Percentiles rank a stretch among this genome's conserved stretches.
phyloP scores from a whole-genome alignment of 192 early-diverging fungal genomes.

The Backusella westeae region DNA sequence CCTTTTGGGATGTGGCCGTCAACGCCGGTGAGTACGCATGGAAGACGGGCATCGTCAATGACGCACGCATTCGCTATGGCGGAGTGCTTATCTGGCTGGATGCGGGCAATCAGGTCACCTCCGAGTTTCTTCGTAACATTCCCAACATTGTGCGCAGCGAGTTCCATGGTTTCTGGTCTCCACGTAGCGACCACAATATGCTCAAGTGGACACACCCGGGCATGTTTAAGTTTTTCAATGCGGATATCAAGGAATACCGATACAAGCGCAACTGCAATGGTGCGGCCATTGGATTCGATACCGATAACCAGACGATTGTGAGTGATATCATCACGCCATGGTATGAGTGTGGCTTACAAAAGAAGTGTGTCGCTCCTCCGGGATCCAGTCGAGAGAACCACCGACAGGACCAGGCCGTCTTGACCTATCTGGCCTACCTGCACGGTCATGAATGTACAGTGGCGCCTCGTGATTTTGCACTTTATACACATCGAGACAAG shows the following conservation, averaged over 20 bases:
- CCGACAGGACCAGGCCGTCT: constrained; percentile 54
- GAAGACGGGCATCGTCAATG: constrained; percentile 55
- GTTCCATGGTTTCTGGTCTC: constrained; percentile 50
- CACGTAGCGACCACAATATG: constrained; percentile 42
- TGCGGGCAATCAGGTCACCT: constrained; percentile 46
- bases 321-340: constrained; percentile 42
- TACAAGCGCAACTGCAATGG: constrained; percentile 50
- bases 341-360: constrained; percentile 42
- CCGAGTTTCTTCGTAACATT: constrained; percentile 36
- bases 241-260: constrained; percentile 33
- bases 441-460: constrained; percentile 32
- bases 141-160: constrained; percentile 8
- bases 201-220: constrained; percentile 46
- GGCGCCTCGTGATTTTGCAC: constrained; percentile 36
- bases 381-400: constrained; percentile 50
- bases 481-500: constrained; percentile 48
- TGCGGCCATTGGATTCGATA: constrained; percentile 48
- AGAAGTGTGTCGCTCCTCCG: constrained; percentile 50
- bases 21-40: constrained; percentile 53
- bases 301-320: constrained; percentile 33
- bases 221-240: constrained; percentile 43
- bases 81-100: constrained; percentile 51
- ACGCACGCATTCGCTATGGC: constrained; percentile 38
- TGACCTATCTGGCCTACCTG: constrained; percentile 48
- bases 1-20: constrained; percentile 45